Base-by-base conservation (phyloP, 495 filamentous ascomycete species). In the Hypoxylon intermedium region DNA sequence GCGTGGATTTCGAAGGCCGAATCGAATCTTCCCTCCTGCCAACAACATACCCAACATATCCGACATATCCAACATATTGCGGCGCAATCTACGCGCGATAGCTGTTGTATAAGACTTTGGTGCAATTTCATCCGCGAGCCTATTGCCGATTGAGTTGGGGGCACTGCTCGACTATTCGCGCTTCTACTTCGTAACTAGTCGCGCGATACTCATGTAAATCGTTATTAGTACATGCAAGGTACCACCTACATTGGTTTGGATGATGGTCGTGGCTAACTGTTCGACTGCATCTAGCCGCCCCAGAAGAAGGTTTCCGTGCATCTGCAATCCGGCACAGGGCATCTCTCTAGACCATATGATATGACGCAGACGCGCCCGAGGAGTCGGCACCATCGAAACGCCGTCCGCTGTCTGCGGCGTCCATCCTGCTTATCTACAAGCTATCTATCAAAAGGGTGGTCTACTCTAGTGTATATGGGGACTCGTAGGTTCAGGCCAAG, bases 1-100 rank as follows among this genome's bases (percentile, higher is more conserved):
- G 59, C 38, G 53, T 67, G 59, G 45, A 56, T 19, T 38, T 59
- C 34, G 62, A 65, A 60, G 62, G 24, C 56, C 55, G 50, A 55
- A 65, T 65, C 55, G 62, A 65, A 65, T 47, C 59, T 65, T 55
- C 51, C 61, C 51, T 65, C 51, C 46, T 65, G 26, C 23, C 21
- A 52, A 53, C 34, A 51, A 26, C n/a, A n/a, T n/a, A n/a, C n/a
- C n/a, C n/a, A n/a, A n/a, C n/a, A n/a, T n/a, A n/a, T n/a, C n/a
- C n/a, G n/a, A n/a, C n/a, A n/a, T n/a, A n/a, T n/a, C n/a, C n/a
- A n/a, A n/a, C n/a, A 53, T 58, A 54, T 20, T 33, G 26, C 16
- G 43, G 38, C 19, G 43, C 45, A 12, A 46, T 31, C 43, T 51
- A 48, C 24, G 7, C 36, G 12, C 36, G 7, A 38, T 15, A 13